Conservation (phyloP, 495 filamentous ascomycete genomes). For the Podospora pseudopauciseta region DNA sequence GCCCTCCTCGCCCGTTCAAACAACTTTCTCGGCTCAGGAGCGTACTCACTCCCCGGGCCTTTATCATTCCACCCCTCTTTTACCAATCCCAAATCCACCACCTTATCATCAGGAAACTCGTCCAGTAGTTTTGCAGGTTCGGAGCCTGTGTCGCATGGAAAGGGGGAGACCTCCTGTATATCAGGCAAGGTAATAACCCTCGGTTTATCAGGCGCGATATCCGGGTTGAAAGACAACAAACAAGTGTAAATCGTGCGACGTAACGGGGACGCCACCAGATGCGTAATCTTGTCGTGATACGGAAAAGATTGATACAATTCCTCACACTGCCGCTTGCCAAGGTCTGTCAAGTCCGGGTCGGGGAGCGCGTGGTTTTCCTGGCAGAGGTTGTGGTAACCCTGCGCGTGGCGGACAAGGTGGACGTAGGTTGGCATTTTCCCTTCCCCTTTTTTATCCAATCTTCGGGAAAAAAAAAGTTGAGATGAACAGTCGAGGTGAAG, state of each 20-base stretch:
- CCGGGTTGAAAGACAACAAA: constrained; percentile 62
- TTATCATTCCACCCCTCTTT: constrained; percentile 70
- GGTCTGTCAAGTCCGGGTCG: constrained; percentile 74
- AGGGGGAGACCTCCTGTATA: constrained; percentile 71
- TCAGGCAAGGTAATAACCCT: constrained; percentile 70
- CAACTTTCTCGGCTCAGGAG: constrained; percentile 55
- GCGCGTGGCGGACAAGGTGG: constrained; percentile 54
- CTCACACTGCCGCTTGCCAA: constrained; percentile 73
- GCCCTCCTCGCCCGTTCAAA: constrained; percentile 59
- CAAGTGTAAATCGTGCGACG: constrained; percentile 81
- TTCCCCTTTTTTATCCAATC: neutral
- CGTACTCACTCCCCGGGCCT: constrained; percentile 50
- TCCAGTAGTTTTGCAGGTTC: constrained; percentile 45
- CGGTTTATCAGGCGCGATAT: constrained; percentile 28
- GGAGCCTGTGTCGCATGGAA: constrained; percentile 78
- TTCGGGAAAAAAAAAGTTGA: neutral
- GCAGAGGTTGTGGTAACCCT: constrained; percentile 78
- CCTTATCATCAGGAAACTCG: constrained; percentile 55
- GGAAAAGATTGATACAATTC: constrained; percentile 62
- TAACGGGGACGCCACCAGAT: constrained; percentile 78
- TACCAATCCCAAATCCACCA: constrained; percentile 62
- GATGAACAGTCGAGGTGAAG: neutral
- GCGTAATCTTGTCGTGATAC: constrained; percentile 57
- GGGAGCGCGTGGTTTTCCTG: constrained; percentile 65
- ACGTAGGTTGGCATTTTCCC: constrained; percentile 33